Base-by-base conservation (phyloP, 768 basidiomycete genomes). In the Mycena haematopus region DNA sequence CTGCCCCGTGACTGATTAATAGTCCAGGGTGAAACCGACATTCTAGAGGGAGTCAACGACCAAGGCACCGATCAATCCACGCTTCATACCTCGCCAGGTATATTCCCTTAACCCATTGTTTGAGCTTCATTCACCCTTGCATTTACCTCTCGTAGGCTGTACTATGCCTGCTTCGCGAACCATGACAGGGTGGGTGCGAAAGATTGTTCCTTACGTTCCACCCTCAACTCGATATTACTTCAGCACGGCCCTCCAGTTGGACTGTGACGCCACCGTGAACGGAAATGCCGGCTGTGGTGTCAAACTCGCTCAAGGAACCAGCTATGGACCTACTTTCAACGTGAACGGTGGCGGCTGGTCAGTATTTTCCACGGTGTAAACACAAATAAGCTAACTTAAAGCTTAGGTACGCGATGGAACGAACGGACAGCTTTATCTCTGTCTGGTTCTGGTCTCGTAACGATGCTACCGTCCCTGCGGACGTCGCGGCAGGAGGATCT, bases 401-500 rank as follows among this genome's bases (percentile, higher is more conserved):
- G 29, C 29, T 7, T 13, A 50, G 84, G 83, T 89, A 83, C 69
- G 90, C 86, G 0, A 78, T 88, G 56, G 87, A 89, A 70, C 82
- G 88, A 36, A 84, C 85, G 0, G 67, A 74, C n/a, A 66, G 62
- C 22, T 83, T 77, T 68, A 86, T 92, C 65, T 86, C 85, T 56
- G 77, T 91, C 40, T 92, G 87, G 84, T 91, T 90, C 78, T 93
- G 89, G 89, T 72, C 83, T 0, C 79, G 89, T 36, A 80, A 80
- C 65, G 79, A 73, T 54, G 72, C 68, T 3, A 70, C 65, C 29
- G 80, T 85, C 27, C 88, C 86, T 1, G 49, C 67, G 13, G 86
- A 85, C 29, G 77, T 88, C 24, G 74, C 56, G 52, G 71, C 72
- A 21, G 84, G 82, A 1, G 73, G 65, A 15, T 66, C 68, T 0